These are phyloP conservation scores for Colletotrichum cordylinicola DNA, from an alignment of 2,329 filamentous ascomycete genomes.

Conservation along the genomic window DNA sequence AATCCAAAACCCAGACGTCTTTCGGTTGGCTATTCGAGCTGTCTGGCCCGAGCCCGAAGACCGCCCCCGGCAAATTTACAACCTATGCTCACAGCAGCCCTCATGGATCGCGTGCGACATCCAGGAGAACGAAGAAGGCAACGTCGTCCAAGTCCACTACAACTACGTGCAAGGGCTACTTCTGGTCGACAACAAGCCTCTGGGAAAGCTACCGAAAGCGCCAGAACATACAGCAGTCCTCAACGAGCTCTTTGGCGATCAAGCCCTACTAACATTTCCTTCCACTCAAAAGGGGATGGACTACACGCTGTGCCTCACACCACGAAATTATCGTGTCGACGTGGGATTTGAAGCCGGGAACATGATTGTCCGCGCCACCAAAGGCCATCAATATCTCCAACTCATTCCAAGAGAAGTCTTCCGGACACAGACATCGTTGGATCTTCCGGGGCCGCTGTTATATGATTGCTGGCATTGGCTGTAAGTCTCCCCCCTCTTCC, in stretches of 20 bases:
- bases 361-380: slow-evolving; percentile 49
- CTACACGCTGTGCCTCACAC: slow-evolving; percentile 40
- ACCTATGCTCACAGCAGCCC: slow-evolving; percentile 35
- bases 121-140: slow-evolving; percentile 15
- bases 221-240: slow-evolving; percentile 50
- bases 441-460: slow-evolving; percentile 57
- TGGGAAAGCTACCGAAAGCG: slow-evolving; percentile 55
- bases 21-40: slow-evolving; percentile 35
- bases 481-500: not conserved
- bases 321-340: slow-evolving; percentile 53
- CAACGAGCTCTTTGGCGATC: slow-evolving; percentile 57
- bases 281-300: slow-evolving; percentile 60
- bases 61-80: not conserved
- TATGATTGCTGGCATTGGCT: slow-evolving; percentile 66
- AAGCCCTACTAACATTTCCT: slow-evolving; percentile 56
- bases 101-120: slow-evolving; percentile 23
- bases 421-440: slow-evolving; percentile 31
- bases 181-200: slow-evolving; percentile 39
- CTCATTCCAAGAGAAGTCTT: slow-evolving; percentile 39
- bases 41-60: slow-evolving; percentile 46
- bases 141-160: slow-evolving; percentile 35
- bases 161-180: slow-evolving; percentile 37
- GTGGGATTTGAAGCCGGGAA: slow-evolving; percentile 50
- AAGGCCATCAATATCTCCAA: slow-evolving; percentile 23
- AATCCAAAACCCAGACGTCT: slow-evolving; percentile 27